Evolutionary conservation across 2,329 filamentous ascomycete genomes (phyloP).

Genomic region (Furcasterigmium sp.): DNA sequence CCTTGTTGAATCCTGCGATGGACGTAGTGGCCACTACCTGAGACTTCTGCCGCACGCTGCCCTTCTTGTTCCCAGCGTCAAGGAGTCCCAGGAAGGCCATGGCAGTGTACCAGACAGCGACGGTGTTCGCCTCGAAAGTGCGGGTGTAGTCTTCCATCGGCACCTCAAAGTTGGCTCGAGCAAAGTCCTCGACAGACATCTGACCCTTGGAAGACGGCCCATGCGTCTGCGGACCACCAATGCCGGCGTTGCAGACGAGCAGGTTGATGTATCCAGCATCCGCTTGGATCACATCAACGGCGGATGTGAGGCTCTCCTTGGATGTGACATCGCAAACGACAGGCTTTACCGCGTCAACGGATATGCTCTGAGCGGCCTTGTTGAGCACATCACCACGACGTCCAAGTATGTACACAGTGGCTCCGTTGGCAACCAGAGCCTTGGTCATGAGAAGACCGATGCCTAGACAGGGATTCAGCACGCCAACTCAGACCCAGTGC

Average conservation of each 20-base stretch:
- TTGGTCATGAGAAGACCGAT: too few relatives aligned
- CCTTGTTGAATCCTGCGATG: too few relatives aligned
- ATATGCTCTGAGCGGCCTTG: slow-evolving; percentile 35
- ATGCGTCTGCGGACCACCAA: slow-evolving; percentile 49
- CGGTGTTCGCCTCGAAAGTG: slow-evolving; percentile 56
- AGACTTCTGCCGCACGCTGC: too few relatives aligned
- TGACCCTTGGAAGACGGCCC: neutral
- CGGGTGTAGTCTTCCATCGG: slow-evolving; percentile 49
- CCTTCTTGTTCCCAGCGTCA: too few relatives aligned
- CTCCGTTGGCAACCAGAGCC: slow-evolving; percentile 17
- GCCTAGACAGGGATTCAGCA: too few relatives aligned
- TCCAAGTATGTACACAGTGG: slow-evolving; percentile 31
- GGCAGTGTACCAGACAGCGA: too few relatives aligned
- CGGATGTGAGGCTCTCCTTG: slow-evolving; percentile 47
- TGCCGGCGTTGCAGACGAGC: slow-evolving; percentile 58
- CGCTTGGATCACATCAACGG: slow-evolving; percentile 48
- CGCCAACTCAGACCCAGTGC: too few relatives aligned
- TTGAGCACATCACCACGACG: slow-evolving; percentile 30
- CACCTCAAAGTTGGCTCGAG: slow-evolving; percentile 19
- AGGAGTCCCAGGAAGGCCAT: too few relatives aligned
- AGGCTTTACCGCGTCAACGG: slow-evolving; percentile 18
- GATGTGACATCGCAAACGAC: slow-evolving; percentile 33
- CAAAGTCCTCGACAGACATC: neutral
- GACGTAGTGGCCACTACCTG: too few relatives aligned
- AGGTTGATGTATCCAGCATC: slow-evolving; percentile 59